Evolutionary conservation across 2,329 filamentous ascomycete species (phyloP).

Genomic region (Aspergillus novofumigatus): DNA sequence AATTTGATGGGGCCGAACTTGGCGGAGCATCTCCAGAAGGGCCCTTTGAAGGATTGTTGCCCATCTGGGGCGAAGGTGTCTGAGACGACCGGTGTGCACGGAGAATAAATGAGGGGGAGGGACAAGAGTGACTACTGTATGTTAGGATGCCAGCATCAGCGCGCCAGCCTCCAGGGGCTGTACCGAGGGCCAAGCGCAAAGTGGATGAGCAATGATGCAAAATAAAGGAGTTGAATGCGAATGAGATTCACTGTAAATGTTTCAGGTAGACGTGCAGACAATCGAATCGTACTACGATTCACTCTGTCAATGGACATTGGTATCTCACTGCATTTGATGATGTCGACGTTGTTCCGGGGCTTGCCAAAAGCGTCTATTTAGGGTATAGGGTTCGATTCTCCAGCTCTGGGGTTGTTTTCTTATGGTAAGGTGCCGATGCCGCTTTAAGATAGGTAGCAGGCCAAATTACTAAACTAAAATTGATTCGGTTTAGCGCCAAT

Average conservation of each 20-base stretch:
- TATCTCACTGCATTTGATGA: conserved; percentile 5
- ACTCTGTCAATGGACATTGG: neutral
- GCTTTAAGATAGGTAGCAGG: neutral
- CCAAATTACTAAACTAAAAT: neutral
- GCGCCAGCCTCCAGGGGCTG: conserved; percentile 13
- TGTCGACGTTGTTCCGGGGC: conserved; percentile 14
- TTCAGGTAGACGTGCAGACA: neutral
- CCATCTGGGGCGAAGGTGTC: conserved; percentile 35
- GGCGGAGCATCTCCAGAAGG: conserved; percentile 29
- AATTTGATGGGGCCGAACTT: conserved; percentile 21
- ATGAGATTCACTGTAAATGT: neutral
- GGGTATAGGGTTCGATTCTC: conserved; percentile 21
- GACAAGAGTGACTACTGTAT: conserved; percentile 4
- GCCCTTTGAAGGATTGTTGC: conserved; percentile 47
- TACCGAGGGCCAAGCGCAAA: neutral
- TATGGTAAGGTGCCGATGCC: neutral
- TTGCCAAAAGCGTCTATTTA: conserved; percentile 13
- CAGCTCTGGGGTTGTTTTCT: neutral
- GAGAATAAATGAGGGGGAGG: conserved; percentile 5
- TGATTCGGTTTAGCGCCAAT: neutral
- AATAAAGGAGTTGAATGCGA: neutral
- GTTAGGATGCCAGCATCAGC: conserved; percentile 23
- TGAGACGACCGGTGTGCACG: conserved; percentile 5
- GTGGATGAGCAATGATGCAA: neutral
- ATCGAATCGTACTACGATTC: neutral